Evolutionary conservation across 116 monocot species (phyloP).

Genomic region (Iris pallida): DNA sequence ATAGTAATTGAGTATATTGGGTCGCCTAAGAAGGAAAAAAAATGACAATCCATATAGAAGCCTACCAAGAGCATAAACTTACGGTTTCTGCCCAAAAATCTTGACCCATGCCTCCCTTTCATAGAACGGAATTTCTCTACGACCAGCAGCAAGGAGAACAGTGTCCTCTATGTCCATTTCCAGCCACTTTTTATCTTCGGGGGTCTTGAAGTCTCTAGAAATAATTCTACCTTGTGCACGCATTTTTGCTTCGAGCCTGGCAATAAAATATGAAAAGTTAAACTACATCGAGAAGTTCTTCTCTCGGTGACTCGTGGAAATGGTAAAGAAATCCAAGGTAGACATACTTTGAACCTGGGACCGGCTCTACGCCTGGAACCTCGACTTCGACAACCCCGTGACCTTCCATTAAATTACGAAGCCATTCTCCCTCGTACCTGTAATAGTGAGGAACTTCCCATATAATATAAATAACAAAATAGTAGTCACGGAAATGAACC

Average conservation of each 20-base stretch:
- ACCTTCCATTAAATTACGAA: constrained; percentile 83
- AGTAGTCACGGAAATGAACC: not conserved
- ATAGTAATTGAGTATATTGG: no score
- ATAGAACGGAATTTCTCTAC: constrained; percentile 58
- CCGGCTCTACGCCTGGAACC: constrained; percentile 68
- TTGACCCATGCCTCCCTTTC: constrained; percentile 72
- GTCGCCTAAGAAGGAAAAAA: no score
- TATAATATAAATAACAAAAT: not conserved
- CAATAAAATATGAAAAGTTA: constrained; percentile 5
- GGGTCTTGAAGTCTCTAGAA: constrained; percentile 62
- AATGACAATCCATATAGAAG: not conserved
- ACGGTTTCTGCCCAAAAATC: constrained; percentile 70
- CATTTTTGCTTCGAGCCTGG: constrained; percentile 83
- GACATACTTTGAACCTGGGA: constrained; percentile 81
- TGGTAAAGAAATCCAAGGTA: not conserved
- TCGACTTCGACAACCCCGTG: constrained; percentile 88
- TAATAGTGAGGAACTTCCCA: not conserved
- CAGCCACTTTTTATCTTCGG: constrained; percentile 70
- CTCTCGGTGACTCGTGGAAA: no score
- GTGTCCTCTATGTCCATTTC: constrained; percentile 88
- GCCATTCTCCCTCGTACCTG: constrained; percentile 93
- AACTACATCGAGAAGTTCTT: not conserved
- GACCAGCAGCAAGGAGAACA: constrained; percentile 31
- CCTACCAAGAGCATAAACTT: constrained; percentile 21
- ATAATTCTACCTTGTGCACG: constrained; percentile 72